Evolutionary conservation across 2,329 filamentous ascomycete genomes (phyloP), one percentile per base, ranked within the genome.

Genomic region (Colletotrichum spaethianum): DNA sequence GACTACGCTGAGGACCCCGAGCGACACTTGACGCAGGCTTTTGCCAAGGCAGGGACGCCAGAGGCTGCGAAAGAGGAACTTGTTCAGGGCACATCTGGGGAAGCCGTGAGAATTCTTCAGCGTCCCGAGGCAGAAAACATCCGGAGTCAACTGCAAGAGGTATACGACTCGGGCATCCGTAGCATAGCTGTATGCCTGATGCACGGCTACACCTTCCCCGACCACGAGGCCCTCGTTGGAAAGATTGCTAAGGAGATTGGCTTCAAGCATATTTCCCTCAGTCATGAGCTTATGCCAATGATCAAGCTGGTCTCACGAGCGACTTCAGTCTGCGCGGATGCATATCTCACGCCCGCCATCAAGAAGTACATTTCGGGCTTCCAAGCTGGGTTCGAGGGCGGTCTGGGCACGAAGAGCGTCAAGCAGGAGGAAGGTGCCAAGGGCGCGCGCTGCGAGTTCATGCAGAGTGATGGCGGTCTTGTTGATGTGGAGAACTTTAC

Each of bases 141-240:
- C 73, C 81, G 84, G 73, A 79, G 83, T 40, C 88, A 92, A 75
- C 78, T 93, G 38, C 85, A 92, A 76, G 82, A 86, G 4, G 83
- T 93, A 1, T 93, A 90, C 74, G 89, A 93, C 73, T 84, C 87
- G 40, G 93, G 93, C 0, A 92, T 97, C 76, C 88, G 88, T 74
- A 97, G 94, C 79, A 92, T 98, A 75, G 95, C 95, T 3, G 94
- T 98, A 1, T 97, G 94, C 77, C 83, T 98, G 71, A 95, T 98
- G 91, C 95, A 98, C 79, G 93, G 93, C 5, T 98, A 98, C 79
- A 97, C 94, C 0, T 98, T 94, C 78, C 94, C 94, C 1, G 90
- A 93, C 61, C 95, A 98, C 76, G 95, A 98, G 79, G 91, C 92
- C 0, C 79, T 94, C 52, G 87, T 98, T 12, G 94, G 94, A 20